Evolutionary conservation across 164 flowering plant species (phyloP), one percentile per base, ranked within the genome.

Genomic region (Cinnamomum chago): DNA sequence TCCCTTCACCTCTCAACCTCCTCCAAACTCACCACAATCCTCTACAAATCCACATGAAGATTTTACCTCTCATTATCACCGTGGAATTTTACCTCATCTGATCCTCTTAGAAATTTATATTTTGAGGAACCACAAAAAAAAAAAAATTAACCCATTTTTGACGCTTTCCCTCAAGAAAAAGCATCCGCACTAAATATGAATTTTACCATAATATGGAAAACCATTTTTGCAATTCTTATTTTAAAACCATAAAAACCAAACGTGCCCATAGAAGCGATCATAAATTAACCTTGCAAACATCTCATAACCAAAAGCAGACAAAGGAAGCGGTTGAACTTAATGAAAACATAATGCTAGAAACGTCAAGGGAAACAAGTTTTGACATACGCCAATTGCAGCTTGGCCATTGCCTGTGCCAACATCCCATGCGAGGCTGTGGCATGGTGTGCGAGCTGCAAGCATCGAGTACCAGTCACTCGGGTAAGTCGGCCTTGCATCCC

Each of bases 351-450:
- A 3, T 2, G 33, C 33, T 33, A 23, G 17, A 18, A 71, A 71
- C 2, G 24, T 10, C 25, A n/a, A 73, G 33, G 50, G 50, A 65
- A 28, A 33, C 55, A 58, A 55, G 13, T 55, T 0, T 55, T 0
- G 65, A 50, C 75, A 65, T 12, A 81, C 84, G 5, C 73, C 73
- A 14, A 77, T 23, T 27, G 82, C 82, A 40, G 86, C 86, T 55
- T 81, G 82, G 18, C 86, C 86, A 67, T 70, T 81, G 70, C 86
- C 86, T 22, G 86, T 83, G 73, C 86, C 86, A 14, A 78, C 84
- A 72, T 83, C 86, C 86, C 86, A 81, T 24, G 81, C 84, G 10
- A 79, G 75, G 40, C 62, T 13, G 65, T 77, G 83, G 35, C 10
- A 13, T 2, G 65, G 69, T 6, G 79, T 81, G 24, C 22, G 70